Conservation (phyloP, 805 yeast species). For the Ogataea thermomethanolica region DNA sequence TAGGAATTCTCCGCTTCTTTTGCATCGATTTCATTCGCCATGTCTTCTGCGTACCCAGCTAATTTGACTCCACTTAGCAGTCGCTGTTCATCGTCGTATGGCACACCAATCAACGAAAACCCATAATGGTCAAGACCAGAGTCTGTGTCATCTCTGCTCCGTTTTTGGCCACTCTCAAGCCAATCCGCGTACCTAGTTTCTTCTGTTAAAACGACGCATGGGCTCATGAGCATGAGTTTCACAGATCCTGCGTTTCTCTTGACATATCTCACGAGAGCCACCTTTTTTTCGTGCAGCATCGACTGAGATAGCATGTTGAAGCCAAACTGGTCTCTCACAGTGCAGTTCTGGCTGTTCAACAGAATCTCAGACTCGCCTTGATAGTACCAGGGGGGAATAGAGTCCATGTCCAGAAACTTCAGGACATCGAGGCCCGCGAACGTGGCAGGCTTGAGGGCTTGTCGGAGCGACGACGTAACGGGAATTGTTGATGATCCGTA, state of each 20-base stretch:
- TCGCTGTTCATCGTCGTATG: conserved; percentile 73
- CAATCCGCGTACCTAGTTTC: conserved; percentile 14
- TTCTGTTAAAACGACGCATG: conserved; percentile 35
- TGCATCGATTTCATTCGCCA: conserved; percentile 8
- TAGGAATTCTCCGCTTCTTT: conserved; percentile 25
- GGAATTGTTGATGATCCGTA: conserved; percentile 61
- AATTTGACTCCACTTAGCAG: conserved; percentile 48
- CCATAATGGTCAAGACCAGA: conserved; percentile 30
- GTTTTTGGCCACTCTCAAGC: conserved; percentile 18
- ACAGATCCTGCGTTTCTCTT: conserved; percentile 46
- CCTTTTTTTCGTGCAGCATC: conserved; percentile 42
- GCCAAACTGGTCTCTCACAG: conserved; percentile 36
- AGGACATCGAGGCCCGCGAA: conserved; percentile 58
- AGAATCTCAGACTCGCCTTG: conserved; percentile 58
- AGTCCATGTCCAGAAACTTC: conserved; percentile 48
- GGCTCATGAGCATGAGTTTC: conserved; percentile 50
- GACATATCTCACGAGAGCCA: conserved; percentile 65
- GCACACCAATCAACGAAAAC: conserved; percentile 53
- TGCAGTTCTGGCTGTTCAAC: conserved; percentile 17
- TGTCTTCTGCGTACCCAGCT: conserved; percentile 30
- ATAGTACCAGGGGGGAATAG: conserved; percentile 57
- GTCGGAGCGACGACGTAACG: conserved; percentile 46
- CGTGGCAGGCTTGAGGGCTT: conserved; percentile 41
- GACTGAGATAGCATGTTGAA: conserved; percentile 51
- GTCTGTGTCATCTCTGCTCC: conserved; percentile 22